Base-by-base conservation (phyloP, 768 basidiomycete species). In the Harrya chromipes region DNA sequence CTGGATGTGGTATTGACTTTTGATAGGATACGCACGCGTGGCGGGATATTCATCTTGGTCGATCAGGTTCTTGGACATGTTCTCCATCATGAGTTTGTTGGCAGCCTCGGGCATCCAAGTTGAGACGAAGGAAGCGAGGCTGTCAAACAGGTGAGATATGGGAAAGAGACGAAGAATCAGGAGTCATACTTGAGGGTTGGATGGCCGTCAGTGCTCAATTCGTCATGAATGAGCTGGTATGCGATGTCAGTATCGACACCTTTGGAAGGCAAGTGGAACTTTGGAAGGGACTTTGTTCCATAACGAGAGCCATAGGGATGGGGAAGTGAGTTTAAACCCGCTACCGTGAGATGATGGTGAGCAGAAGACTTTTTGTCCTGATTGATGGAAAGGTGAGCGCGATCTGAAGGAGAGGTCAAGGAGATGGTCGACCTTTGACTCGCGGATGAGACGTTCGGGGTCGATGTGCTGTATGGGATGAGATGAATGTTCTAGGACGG, bases 41-140 rank as follows among this genome's bases (percentile, higher is more conserved):
- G 75, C 74, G 14, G 84, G 84, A 61, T 85, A 86, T 59, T 87
- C 85, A 52, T 85, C 84, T 55, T 80, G 77, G 60, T 85, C 84
- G 33, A 84, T 83, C 27, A 85, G 65, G 62, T 86, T 86, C 66
- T 85, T 85, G 59, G 73, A 72, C 48, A 84, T 72, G 61, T 84
- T 84, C 66, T 85, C 84, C 46, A 73, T 52, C 76, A 84, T 80
- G 46, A 85, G 74, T 55, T 76, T 76, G 53, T 78, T 67, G 21
- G 74, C 80, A 35, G 72, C 56, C 10, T 70, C 69, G 26, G 78
- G 75, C 79, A 82, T 82, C 77, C 79, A 83, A 1, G 84, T 85
- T 45, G 82, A 74, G 7, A 86, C 84, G 53, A 86, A 84, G 16
- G 81, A 82, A 0, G 84, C 83, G 13, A 86, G 71, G 65, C 68